Evolutionary conservation across 371 early-diverging fungal species (phyloP).

Genomic region (Funneliformis caledonium): DNA sequence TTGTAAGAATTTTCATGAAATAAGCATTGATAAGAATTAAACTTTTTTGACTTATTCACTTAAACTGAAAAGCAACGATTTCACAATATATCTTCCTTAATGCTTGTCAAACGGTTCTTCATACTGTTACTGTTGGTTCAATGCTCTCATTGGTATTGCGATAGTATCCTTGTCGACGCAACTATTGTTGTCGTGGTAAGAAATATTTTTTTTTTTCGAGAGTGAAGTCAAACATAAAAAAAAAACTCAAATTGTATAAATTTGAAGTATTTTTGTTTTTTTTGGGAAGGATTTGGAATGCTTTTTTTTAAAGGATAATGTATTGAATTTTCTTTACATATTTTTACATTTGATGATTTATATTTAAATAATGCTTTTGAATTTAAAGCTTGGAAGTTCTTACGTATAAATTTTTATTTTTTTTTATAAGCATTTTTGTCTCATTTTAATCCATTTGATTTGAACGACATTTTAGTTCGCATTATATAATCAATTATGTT

Average conservation of each 20-base stretch:
- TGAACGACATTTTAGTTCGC: neutral
- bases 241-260: neutral
- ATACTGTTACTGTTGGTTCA: constrained; percentile 20
- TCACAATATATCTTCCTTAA: constrained; percentile 2
- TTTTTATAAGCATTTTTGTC: neutral
- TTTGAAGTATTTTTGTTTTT: too few relatives aligned
- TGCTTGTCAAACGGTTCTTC: constrained; percentile 23
- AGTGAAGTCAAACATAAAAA: neutral
- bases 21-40: neutral
- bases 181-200: constrained; percentile 38
- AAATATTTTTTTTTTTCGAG: neutral
- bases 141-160: constrained; percentile 15
- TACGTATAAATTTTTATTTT: neutral
- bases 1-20: neutral
- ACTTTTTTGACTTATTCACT: neutral
- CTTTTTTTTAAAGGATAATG: too few relatives aligned
- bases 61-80: neutral
- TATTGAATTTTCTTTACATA: too few relatives aligned
- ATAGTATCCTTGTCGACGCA: constrained; percentile 21
- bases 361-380: too few relatives aligned
- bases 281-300: too few relatives aligned
- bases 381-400: too few relatives aligned
- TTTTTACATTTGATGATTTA: too few relatives aligned
- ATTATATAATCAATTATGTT: neutral
- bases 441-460: neutral